Percentiles rank a stretch among this genome's conserved stretches.
These are phyloP conservation scores for Leptodontidium sp. DNA, from an alignment of 2,329 filamentous ascomycete genomes.

Conservation along the genomic window DNA sequence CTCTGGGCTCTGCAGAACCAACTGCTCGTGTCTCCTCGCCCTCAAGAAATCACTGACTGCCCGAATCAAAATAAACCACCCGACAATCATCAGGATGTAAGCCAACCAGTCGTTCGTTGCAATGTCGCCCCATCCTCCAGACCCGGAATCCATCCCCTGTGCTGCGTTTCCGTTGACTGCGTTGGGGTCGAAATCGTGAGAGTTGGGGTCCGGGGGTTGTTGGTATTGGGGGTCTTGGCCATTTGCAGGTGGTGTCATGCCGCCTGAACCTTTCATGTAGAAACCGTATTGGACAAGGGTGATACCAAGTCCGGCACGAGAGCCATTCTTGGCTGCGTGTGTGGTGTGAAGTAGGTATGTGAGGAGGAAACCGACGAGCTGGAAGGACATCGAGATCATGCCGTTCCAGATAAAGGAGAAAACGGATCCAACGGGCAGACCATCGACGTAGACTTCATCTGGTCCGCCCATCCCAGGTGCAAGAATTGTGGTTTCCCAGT, in stretches of 20 bases:
- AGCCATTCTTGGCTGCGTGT: conserved; percentile 97
- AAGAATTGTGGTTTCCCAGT: conserved; percentile 99
- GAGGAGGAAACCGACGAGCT: conserved; percentile 94
- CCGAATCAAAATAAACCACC: conserved; percentile 97
- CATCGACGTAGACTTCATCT: conserved; percentile 97
- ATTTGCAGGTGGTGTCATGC: conserved; percentile 50
- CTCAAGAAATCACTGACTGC: conserved; percentile 90
- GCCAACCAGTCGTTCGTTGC: conserved; percentile 86
- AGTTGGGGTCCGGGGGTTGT: conserved; percentile 85
- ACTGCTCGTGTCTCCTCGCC: conserved; percentile 88
- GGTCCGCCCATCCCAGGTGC: conserved; percentile 88
- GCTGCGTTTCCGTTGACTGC: conserved; percentile 60
- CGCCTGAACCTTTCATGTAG: conserved; percentile 78
- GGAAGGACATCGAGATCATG: conserved; percentile 98
- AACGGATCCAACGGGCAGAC: conserved; percentile 87
- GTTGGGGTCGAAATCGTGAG: conserved; percentile 84
- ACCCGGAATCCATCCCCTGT: conserved; percentile 48
- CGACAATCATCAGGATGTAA: conserved; percentile 94
- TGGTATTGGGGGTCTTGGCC: conserved; percentile 64
- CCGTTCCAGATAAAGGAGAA: conserved; percentile 92
- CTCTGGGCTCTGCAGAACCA: conserved; percentile 92
- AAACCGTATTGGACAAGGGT: conserved; percentile 97
- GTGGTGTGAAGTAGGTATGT: conserved; percentile 98
- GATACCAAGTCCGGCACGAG: conserved; percentile 90
- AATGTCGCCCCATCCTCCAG: conserved; percentile 63